phyloP scores from a whole-genome alignment of 2,329 filamentous ascomycete genomes.

The Botrytis tulipae region DNA sequence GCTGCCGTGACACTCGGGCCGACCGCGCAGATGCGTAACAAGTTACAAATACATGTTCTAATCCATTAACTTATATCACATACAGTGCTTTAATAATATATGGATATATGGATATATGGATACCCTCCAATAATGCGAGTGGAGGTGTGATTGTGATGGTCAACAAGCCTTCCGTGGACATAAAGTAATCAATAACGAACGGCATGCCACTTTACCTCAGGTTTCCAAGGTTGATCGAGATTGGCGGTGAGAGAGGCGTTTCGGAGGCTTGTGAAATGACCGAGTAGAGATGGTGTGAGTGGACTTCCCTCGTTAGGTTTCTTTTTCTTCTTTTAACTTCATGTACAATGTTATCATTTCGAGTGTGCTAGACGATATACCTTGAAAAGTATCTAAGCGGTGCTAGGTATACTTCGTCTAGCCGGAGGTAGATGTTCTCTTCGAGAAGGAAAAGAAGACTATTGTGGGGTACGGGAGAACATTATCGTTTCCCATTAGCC shows the following conservation, averaged over 20 bases:
- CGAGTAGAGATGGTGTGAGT: neutral
- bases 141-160: neutral
- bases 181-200: conserved; percentile 2
- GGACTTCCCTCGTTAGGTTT: neutral
- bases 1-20: conserved; percentile 19
- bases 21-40: conserved; percentile 12
- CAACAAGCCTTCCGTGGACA: neutral
- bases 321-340: neutral
- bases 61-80: conserved; percentile 5
- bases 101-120: conserved; percentile 4
- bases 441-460: conserved; percentile 7
- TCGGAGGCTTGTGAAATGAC: conserved; percentile 13
- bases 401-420: neutral
- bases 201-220: conserved; percentile 15
- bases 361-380: neutral
- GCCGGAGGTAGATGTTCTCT: neutral
- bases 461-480: conserved; percentile 1
- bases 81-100: neutral
- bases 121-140: conserved; percentile 3
- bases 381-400: neutral
- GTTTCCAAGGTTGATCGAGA: conserved; percentile 18
- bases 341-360: conserved; percentile 9
- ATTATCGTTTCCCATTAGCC: neutral
- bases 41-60: neutral
- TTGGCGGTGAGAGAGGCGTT: conserved; percentile 18